These are phyloP conservation scores for Malania oleifera DNA, from an alignment of 164 flowering plant species.

Conservation along the genomic window DNA sequence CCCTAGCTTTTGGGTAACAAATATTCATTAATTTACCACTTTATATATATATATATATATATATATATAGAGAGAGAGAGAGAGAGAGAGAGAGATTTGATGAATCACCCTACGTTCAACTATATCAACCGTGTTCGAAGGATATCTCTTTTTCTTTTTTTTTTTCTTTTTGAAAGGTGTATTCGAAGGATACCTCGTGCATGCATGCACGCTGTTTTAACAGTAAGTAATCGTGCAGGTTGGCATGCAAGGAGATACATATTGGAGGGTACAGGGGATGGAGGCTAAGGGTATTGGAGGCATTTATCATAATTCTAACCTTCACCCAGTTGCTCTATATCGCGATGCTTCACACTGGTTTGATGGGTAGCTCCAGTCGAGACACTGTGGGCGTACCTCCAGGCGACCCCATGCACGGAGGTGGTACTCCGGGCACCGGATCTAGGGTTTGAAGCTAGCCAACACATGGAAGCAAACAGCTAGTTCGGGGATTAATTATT, in stretches of 20 bases:
- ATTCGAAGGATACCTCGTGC: too few species aligned
- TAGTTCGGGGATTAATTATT: too few species aligned
- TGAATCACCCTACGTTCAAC: too few species aligned
- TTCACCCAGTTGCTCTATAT: constrained; percentile 68
- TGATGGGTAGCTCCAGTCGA: constrained; percentile 58
- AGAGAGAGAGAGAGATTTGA: too few species aligned
- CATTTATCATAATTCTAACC: constrained; percentile 52
- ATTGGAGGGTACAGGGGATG: constrained; percentile 83
- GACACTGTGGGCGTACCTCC: constrained; percentile 21
- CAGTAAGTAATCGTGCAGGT: constrained; percentile 39
- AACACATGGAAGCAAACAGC: too few species aligned
- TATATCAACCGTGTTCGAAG: too few species aligned
- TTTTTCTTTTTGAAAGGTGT: background rate
- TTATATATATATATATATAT: too few species aligned
- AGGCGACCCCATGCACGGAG: constrained; percentile 24
- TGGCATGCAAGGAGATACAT: constrained; percentile 81
- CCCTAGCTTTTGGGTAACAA: constrained; percentile 82
- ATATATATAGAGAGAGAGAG: too few species aligned
- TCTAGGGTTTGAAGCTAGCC: background rate
- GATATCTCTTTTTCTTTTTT: too few species aligned
- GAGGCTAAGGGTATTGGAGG: constrained; percentile 78
- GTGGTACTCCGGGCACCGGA: background rate
- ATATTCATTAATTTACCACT: too few species aligned
- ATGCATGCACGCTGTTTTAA: too few species aligned
- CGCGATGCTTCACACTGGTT: constrained; percentile 65